These are phyloP conservation scores for Aspergillus calidoustus DNA, from an alignment of 2,329 filamentous ascomycete species.

Conservation along the genomic window DNA sequence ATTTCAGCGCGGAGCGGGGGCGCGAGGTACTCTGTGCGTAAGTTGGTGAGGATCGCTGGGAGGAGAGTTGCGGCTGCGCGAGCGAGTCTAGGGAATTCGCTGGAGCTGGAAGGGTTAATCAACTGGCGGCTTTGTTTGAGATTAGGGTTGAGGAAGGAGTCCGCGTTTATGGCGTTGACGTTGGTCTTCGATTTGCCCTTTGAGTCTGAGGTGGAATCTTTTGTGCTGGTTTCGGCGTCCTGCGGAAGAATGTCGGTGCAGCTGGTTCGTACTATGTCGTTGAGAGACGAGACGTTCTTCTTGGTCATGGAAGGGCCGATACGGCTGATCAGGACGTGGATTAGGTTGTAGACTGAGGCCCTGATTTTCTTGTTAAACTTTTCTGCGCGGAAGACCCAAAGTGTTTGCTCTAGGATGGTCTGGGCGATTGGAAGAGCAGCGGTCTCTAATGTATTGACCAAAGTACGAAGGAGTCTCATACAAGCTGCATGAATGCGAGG, in stretches of 20 bases:
- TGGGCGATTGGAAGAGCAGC: constrained; percentile 65
- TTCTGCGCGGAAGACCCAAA: constrained; percentile 69
- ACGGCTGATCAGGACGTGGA: constrained; percentile 62
- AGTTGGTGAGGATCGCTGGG: constrained; percentile 61
- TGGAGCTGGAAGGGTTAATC: constrained; percentile 20
- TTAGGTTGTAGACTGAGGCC: constrained; percentile 62
- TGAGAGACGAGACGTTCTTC: constrained; percentile 65
- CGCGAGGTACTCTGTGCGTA: constrained; percentile 71
- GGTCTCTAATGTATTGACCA: constrained; percentile 63
- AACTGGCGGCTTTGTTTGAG: constrained; percentile 33
- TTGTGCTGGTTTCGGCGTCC: constrained; percentile 43
- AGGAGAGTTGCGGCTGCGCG: constrained; percentile 67
- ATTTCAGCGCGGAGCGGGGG: constrained; percentile 73
- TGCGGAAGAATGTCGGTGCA: constrained; percentile 73
- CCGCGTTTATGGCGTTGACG: constrained; percentile 61
- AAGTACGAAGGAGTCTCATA: constrained; percentile 63
- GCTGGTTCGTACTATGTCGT: constrained; percentile 66
- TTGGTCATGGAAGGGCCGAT: constrained; percentile 71
- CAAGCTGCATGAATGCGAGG: constrained; percentile 75
- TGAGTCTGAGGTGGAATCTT: constrained; percentile 41
- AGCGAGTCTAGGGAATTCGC: constrained; percentile 50
- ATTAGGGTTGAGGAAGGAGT: constrained; percentile 67
- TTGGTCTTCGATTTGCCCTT: constrained; percentile 47
- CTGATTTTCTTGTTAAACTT: constrained; percentile 59
- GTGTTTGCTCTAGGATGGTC: constrained; percentile 70